Conservation (phyloP, 1,139 yeast genomes). For the Geotrichum restrictum region DNA sequence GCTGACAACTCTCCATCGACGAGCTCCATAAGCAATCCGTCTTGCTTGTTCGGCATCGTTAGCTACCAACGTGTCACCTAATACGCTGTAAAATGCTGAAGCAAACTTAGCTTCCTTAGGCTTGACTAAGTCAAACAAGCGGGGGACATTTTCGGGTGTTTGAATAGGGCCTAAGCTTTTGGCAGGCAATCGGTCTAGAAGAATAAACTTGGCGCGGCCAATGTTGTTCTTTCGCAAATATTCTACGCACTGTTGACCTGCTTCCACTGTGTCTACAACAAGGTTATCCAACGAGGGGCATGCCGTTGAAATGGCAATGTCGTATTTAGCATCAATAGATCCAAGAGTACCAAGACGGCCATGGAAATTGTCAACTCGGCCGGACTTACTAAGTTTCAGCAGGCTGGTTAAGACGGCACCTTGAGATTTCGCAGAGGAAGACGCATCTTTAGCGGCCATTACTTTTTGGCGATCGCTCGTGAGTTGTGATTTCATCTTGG, state of each 20-base stretch:
- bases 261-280: conserved; percentile 91
- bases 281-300: conserved; percentile 87
- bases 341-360: conserved; percentile 93
- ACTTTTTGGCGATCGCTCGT: conserved; percentile 56
- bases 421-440: conserved; percentile 60
- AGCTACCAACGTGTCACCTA: conserved; percentile 86
- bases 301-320: conserved; percentile 92
- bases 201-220: conserved; percentile 86
- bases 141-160: conserved; percentile 73
- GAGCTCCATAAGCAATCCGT: conserved; percentile 78
- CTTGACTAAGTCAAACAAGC: conserved; percentile 77
- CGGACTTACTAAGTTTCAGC: conserved; percentile 66
- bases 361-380: conserved; percentile 79
- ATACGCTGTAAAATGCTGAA: conserved; percentile 85
- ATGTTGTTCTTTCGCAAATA: conserved; percentile 76
- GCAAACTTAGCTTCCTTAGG: conserved; percentile 65
- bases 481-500: conserved; percentile 53
- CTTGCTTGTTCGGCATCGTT: conserved; percentile 75
- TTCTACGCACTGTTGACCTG: conserved; percentile 88
- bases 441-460: conserved; percentile 59
- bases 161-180: conserved; percentile 57
- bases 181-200: conserved; percentile 67
- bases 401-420: conserved; percentile 71
- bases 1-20: conserved; percentile 84
- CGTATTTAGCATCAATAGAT: conserved; percentile 78